A percentile compares a stretch with the other conserved stretches of the same genome.
These are phyloP conservation scores for Davidsoniella australis DNA, from an alignment of 2,329 filamentous ascomycete species.

Conservation along the genomic window DNA sequence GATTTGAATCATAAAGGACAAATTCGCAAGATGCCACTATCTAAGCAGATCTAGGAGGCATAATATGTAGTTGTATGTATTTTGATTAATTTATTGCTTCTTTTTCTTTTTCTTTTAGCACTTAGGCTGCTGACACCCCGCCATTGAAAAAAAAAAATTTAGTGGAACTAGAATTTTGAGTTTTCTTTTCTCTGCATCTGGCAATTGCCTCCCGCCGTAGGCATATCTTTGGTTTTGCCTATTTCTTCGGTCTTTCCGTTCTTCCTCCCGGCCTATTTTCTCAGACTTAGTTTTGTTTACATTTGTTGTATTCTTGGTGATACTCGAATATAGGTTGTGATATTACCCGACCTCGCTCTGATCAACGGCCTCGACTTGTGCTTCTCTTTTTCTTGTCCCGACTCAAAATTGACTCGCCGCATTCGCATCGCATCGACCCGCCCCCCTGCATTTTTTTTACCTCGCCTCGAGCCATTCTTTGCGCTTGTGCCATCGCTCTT, in stretches of 20 bases:
- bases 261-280: not conserved
- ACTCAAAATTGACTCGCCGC: not conserved
- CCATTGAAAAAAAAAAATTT: slow-evolving; percentile 2
- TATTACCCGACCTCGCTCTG: no score
- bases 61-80: no score
- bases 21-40: no score
- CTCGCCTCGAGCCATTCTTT: not conserved
- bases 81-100: not conserved
- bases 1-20: no score
- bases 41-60: no score
- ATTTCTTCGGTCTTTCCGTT: not conserved
- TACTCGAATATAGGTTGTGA: no score
- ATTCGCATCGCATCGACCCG: slow-evolving; percentile 2
- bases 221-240: not conserved
- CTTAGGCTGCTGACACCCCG: slow-evolving; percentile 1
- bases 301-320: no score
- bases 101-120: not conserved
- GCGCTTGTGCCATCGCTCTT: not conserved
- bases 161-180: slow-evolving; percentile 3
- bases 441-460: not conserved
- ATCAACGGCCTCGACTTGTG: not conserved
- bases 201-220: no score
- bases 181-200: not conserved
- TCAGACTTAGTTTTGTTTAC: not conserved
- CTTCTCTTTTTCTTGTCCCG: not conserved